phyloP scores from a whole-genome alignment of 169 alveolate genomes.

The Plasmodium gonderi region DNA sequence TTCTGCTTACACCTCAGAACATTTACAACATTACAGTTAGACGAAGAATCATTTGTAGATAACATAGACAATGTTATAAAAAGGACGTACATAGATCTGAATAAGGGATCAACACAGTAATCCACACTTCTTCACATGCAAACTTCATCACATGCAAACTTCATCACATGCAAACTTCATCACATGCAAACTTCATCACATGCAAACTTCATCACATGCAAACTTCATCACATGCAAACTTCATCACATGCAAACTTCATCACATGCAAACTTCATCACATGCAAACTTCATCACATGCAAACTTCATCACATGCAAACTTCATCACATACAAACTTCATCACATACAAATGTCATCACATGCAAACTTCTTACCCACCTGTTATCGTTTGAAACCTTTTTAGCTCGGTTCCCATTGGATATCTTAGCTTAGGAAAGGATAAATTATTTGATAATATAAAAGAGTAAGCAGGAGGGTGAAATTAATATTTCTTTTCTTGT shows the following conservation, averaged over 20 bases:
- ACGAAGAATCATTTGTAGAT: conserved; percentile 46
- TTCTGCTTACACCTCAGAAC: not conserved
- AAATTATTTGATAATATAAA: conserved; percentile 57
- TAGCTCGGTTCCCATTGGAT: conserved; percentile 73
- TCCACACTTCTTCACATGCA: not conserved
- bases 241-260: no score
- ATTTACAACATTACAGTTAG: conserved; percentile 52
- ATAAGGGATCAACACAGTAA: conserved; percentile 73
- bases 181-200: no score
- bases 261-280: no score
- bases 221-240: not conserved
- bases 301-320: no score
- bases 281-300: no score
- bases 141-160: no score
- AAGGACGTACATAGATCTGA: conserved; percentile 44
- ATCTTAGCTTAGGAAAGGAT: conserved; percentile 52
- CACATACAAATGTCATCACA: no score
- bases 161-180: no score
- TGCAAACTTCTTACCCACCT: not conserved
- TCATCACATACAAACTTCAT: no score
- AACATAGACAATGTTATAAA: conserved; percentile 3
- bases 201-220: no score
- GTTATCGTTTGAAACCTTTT: not conserved
- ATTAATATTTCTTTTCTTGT: not conserved
- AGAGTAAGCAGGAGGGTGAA: conserved; percentile 1